phyloP scores from a whole-genome alignment of 2,329 filamentous ascomycete species.

The Cyphellophora europaea region DNA sequence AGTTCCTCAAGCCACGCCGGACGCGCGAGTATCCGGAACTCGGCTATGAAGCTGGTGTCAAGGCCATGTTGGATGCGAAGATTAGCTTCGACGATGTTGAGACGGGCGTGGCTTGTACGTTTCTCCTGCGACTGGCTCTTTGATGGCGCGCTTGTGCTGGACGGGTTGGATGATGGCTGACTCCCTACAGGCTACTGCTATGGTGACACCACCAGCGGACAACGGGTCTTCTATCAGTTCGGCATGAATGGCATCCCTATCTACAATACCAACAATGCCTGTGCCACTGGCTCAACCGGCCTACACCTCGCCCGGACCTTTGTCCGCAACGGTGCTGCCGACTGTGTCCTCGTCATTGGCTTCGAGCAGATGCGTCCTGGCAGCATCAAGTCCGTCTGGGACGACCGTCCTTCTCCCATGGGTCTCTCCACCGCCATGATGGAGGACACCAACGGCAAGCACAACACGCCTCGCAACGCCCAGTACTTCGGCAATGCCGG shows the following conservation, averaged over 20 bases:
- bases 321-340: slow-evolving; percentile 68
- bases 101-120: slow-evolving; percentile 74
- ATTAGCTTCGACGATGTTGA: slow-evolving; percentile 97
- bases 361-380: slow-evolving; percentile 98
- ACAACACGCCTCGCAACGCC: slow-evolving; percentile 73
- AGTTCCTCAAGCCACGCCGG: slow-evolving; percentile 60
- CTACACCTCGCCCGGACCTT: slow-evolving; percentile 73
- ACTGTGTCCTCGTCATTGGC: slow-evolving; percentile 83
- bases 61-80: slow-evolving; percentile 56
- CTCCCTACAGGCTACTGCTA: slow-evolving; percentile 76
- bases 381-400: slow-evolving; percentile 70
- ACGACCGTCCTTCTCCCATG: slow-evolving; percentile 73
- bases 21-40: slow-evolving; percentile 23
- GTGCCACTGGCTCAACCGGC: slow-evolving; percentile 84
- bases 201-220: slow-evolving; percentile 87
- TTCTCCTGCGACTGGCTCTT: too few species aligned
- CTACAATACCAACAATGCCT: slow-evolving; percentile 94
- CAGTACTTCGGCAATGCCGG: slow-evolving; percentile 96
- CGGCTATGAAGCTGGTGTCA: slow-evolving; percentile 23
- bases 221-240: slow-evolving; percentile 97
- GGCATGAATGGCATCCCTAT: slow-evolving; percentile 95
- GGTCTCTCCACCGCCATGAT: slow-evolving; percentile 68
- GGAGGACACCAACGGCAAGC: slow-evolving; percentile 68
- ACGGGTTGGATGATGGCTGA: too few species aligned
- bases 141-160: too few species aligned